Conservation (phyloP, 2,329 filamentous ascomycete genomes). For the Xylariomycetidae sp. region DNA sequence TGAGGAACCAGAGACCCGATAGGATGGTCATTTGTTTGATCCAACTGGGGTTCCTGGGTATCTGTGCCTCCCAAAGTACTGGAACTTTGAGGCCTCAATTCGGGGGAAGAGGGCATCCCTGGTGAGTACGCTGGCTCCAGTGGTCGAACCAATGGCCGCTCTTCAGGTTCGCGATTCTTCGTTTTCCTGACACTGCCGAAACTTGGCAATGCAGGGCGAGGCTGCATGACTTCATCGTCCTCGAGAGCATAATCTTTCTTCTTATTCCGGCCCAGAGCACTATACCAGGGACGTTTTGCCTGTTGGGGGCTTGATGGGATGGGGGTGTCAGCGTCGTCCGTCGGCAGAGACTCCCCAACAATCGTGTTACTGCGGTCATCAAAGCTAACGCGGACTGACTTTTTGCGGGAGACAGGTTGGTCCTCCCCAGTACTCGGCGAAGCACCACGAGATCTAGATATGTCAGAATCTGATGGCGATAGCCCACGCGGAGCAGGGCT, state of each 20-base stretch:
- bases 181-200: slow-evolving; percentile 71
- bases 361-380: slow-evolving; percentile 59
- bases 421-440: slow-evolving; percentile 32
- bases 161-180: slow-evolving; percentile 48
- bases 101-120: slow-evolving; percentile 21
- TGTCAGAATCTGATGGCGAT: slow-evolving; percentile 49
- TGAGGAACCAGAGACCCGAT: slow-evolving; percentile 52
- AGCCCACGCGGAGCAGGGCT: slow-evolving; percentile 46
- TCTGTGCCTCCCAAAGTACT: slow-evolving; percentile 17
- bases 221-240: slow-evolving; percentile 68
- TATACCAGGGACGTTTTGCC: slow-evolving; percentile 48
- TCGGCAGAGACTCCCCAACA: slow-evolving; percentile 42
- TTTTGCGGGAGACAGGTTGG: slow-evolving; percentile 45
- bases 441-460: slow-evolving; percentile 27
- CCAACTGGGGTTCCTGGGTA: slow-evolving; percentile 31
- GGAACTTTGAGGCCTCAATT: slow-evolving; percentile 17
- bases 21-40: slow-evolving; percentile 55
- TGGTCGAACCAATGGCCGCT: slow-evolving; percentile 55
- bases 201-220: slow-evolving; percentile 66
- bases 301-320: slow-evolving; percentile 33
- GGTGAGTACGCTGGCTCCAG: slow-evolving; percentile 31
- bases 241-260: slow-evolving; percentile 48
- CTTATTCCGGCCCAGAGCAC: slow-evolving; percentile 41
- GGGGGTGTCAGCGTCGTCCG: slow-evolving; percentile 35
- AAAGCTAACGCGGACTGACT: slow-evolving; percentile 72